Evolutionary conservation across 1,139 yeast species (phyloP), one percentile per base, ranked within the genome.

Genomic region (Magnusiomyces tetraspermus): DNA sequence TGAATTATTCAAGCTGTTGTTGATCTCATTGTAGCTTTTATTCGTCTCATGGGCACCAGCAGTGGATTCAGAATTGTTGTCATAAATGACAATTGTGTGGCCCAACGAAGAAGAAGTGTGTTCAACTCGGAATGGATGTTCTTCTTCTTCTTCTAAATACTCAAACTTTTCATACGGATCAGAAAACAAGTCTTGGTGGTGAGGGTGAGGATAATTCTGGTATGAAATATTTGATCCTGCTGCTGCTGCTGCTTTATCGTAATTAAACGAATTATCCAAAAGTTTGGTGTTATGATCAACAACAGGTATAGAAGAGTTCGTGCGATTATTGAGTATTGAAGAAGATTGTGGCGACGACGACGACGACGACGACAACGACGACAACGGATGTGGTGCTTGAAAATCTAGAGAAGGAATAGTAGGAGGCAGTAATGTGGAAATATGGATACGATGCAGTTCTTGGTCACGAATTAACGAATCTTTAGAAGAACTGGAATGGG

Each of bases 51-150:
- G n/a, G n/a, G n/a, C n/a, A n/a, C n/a, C n/a, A n/a, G n/a, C n/a
- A n/a, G n/a, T n/a, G n/a, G n/a, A n/a, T n/a, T n/a, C n/a, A n/a
- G n/a, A n/a, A n/a, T n/a, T n/a, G n/a, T n/a, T 23, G 8, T 37
- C n/a, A 37, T 42, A 24, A 15, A 42, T 19, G 8, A 42, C 46
- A 24, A 53, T 31, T 11, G 50, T 50, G 22, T 47, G 46, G 19
- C 55, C 55, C 6, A 53, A 38, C 26, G 53, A 45, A 1, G 52
- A 46, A 2, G 55, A 41, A 1, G 55, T 43, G 42, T 53, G 55
- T 8, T 44, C 36, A 17, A 49, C 54, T 19, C 46, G 51, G 26
- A 52, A 52, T 4, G 51, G 46, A 3, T 23, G 31, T 5, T 21
- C 31, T 15, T 42, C 46, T 13, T 23, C 22, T 24, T 13, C 15